Conservation (phyloP, 768 basidiomycete species). For the Sarcodon aspratus region DNA sequence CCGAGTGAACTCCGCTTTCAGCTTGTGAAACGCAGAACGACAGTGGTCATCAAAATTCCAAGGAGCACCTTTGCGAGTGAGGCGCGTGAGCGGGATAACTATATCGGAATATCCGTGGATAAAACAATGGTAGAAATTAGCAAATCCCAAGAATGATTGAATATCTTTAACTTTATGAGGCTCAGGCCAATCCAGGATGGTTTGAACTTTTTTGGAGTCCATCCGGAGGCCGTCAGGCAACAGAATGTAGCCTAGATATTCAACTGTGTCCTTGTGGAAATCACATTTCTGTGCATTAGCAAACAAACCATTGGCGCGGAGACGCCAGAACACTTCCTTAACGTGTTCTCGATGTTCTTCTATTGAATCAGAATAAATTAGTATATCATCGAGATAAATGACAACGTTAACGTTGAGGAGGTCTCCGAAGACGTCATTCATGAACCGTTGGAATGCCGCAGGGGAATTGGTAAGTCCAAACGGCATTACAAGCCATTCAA, state of each 20-base stretch:
- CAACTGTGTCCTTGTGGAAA: constrained; percentile 23
- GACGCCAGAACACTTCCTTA: constrained; percentile 9
- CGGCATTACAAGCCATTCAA: constrained; percentile 22
- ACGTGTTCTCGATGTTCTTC: constrained; percentile 10
- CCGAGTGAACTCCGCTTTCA: constrained; percentile 13
- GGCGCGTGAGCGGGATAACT: constrained; percentile 16
- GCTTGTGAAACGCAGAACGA: constrained; percentile 15
- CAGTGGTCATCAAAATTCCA: constrained; percentile 10
- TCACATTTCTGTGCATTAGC: constrained; percentile 21
- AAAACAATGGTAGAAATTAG: constrained; percentile 22
- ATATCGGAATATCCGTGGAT: constrained; percentile 22
- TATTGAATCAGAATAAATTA: constrained; percentile 6
- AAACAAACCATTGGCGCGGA: constrained; percentile 19
- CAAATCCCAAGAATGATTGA: constrained; percentile 20
- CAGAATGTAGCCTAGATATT: constrained; percentile 32
- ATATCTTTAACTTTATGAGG: constrained; percentile 16
- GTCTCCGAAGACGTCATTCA: constrained; percentile 8
- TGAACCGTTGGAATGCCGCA: constrained; percentile 7
- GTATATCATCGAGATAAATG: constrained; percentile 6
- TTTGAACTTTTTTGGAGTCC: constrained; percentile 27
- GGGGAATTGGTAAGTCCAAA: constrained; percentile 16
- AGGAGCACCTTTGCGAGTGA: constrained; percentile 15
- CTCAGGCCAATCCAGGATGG: constrained; percentile 18
- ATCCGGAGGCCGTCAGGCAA: constrained; percentile 20
- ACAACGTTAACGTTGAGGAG: constrained; percentile 4